Evolutionary conservation across 2,329 filamentous ascomycete genomes (phyloP).

Genomic region (Aspergillus tanneri): DNA sequence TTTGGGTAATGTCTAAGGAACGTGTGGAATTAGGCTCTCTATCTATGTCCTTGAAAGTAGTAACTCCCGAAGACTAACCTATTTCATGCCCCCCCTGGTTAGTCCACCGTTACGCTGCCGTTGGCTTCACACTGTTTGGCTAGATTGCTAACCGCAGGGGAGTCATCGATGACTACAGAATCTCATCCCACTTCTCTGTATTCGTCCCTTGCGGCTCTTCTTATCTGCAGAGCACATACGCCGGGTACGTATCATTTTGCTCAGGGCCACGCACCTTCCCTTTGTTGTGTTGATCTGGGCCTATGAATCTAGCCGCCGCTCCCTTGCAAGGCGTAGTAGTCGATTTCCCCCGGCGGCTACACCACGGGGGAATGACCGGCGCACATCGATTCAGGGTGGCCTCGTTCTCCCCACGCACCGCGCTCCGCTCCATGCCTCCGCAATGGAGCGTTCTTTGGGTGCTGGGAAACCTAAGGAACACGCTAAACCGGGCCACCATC

Average conservation of each 20-base stretch:
- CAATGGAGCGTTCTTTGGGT: constrained; percentile 23
- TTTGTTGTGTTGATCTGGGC: constrained; percentile 57
- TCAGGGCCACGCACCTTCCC: constrained; percentile 60
- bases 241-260: constrained; percentile 56
- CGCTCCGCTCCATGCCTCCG: constrained; percentile 25
- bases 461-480: constrained; percentile 20
- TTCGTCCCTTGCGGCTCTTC: constrained; percentile 58
- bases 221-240: constrained; percentile 56
- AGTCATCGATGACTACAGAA: constrained; percentile 47
- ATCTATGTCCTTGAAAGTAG: constrained; percentile 48
- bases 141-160: constrained; percentile 12
- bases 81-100: constrained; percentile 49
- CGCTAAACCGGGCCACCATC: constrained; percentile 24
- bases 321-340: constrained; percentile 25
- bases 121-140: background rate
- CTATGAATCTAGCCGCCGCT: constrained; percentile 48
- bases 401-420: constrained; percentile 24
- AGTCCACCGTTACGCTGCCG: constrained; percentile 21
- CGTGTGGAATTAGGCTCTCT: constrained; percentile 34
- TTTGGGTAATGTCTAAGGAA: constrained; percentile 11
- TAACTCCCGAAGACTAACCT: constrained; percentile 47
- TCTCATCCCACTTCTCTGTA: constrained; percentile 55
- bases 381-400: constrained; percentile 22
- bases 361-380: constrained; percentile 16
- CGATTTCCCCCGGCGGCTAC: constrained; percentile 24